These are phyloP conservation scores for Coemansia sp. DNA, from an alignment of 192 early-diverging fungal genomes.

Conservation along the genomic window DNA sequence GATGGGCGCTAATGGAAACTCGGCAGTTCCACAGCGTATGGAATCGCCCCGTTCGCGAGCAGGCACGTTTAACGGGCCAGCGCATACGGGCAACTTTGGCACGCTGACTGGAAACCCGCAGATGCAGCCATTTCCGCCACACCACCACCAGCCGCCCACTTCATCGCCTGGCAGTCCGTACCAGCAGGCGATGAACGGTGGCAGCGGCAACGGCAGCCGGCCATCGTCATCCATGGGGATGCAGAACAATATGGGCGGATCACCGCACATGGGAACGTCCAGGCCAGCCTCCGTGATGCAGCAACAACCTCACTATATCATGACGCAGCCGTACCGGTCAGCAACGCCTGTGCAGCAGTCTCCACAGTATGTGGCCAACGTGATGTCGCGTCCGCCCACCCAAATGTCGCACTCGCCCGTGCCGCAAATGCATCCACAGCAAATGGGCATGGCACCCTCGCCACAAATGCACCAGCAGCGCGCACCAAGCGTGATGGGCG, in stretches of 20 bases:
- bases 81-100: constrained; percentile 37
- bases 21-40: constrained; percentile 15
- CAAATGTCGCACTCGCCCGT: constrained; percentile 39
- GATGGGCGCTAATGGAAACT: constrained; percentile 4
- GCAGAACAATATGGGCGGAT: constrained; percentile 4
- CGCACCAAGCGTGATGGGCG: constrained; percentile 40
- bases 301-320: constrained; percentile 2
- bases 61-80: constrained; percentile 33
- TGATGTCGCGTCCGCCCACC: constrained; percentile 34
- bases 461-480: constrained; percentile 28
- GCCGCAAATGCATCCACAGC: constrained; percentile 10
- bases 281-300: constrained; percentile 16
- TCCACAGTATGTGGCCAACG: constrained; percentile 10
- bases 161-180: constrained; percentile 38
- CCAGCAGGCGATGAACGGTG: constrained; percentile 12
- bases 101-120: constrained; percentile 39
- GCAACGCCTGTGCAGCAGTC: constrained; percentile 31
- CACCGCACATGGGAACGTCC: background rate
- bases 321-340: constrained; percentile 17
- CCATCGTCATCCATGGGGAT: constrained; percentile 27
- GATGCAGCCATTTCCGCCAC: constrained; percentile 20
- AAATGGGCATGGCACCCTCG: constrained; percentile 10
- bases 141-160: constrained; percentile 15
- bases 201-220: background rate
- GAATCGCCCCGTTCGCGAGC: constrained; percentile 39